These are phyloP conservation scores for Pelargonium myrrhifolium DNA, from an alignment of 441 rosid species.

Conservation along the genomic window DNA sequence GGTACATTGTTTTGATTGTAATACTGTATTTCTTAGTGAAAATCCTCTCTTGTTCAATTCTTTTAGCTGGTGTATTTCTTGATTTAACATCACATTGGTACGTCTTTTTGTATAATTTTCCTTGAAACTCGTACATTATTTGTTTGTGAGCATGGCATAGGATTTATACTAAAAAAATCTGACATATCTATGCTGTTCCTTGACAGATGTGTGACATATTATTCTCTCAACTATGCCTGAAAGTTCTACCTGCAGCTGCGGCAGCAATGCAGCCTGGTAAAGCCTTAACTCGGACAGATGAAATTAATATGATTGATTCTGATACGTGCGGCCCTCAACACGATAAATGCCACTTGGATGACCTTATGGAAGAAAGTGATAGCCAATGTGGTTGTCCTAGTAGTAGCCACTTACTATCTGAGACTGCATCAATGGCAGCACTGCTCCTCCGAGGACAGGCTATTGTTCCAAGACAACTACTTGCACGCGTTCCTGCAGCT, in stretches of 20 bases:
- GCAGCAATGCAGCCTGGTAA: conserved; percentile 30
- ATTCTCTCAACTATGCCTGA: conserved; percentile 94
- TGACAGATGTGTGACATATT: conserved; percentile 96
- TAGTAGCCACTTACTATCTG: conserved; percentile 35
- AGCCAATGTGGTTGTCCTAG: conserved; percentile 36
- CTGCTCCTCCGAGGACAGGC: conserved; percentile 89
- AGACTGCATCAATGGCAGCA: conserved; percentile 90
- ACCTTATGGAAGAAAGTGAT: conserved; percentile 45
- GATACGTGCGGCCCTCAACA: conserved; percentile 36
- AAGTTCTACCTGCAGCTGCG: conserved; percentile 55
- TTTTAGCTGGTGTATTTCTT: not conserved
- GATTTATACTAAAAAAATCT: not conserved
- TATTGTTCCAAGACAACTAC: conserved; percentile 88
- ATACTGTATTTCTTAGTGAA: not conserved
- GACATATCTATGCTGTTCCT: conserved; percentile 22
- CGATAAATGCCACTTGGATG: conserved; percentile 30
- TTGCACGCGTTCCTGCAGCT: conserved; percentile 89
- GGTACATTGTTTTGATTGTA: conserved; percentile 38
- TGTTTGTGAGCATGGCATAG: not conserved
- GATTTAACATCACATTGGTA: not conserved
- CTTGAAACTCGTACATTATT: not conserved
- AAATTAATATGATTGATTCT: conserved; percentile 35
- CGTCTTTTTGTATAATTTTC: not conserved
- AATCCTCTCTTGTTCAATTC: not conserved
- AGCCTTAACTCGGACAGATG: conserved; percentile 27